Conservation (phyloP, 75 land plant genomes). For the Sequoiadendron giganteum region DNA sequence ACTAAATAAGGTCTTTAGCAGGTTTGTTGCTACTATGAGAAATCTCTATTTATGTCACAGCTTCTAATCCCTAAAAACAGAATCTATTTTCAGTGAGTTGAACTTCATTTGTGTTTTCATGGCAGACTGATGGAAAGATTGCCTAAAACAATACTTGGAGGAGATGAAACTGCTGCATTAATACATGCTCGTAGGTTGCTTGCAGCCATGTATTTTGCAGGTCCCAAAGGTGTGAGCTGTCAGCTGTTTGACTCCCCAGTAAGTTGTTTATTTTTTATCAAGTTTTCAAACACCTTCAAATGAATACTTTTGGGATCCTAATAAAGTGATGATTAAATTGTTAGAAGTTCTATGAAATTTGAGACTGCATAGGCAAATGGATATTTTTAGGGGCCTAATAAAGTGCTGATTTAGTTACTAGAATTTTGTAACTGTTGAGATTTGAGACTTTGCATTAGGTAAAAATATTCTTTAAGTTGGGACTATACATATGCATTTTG, state of each 20-base stretch:
- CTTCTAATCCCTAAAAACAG: background rate
- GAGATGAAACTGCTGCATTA: conserved; percentile 54
- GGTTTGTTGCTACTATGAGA: conserved; percentile 20
- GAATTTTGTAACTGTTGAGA: background rate
- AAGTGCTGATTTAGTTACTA: background rate
- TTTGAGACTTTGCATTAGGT: background rate
- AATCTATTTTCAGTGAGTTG: background rate
- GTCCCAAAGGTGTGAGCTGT: conserved; percentile 68
- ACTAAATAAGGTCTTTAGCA: conserved; percentile 40
- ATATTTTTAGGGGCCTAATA: background rate
- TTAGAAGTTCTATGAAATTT: background rate
- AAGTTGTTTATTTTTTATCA: conserved; percentile 28
- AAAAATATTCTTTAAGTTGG: background rate
- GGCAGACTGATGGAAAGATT: conserved; percentile 77
- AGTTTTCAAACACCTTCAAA: background rate
- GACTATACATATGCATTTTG: background rate
- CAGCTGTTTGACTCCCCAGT: conserved; percentile 74
- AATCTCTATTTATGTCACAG: background rate
- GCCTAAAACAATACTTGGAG: conserved; percentile 68
- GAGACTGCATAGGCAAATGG: background rate
- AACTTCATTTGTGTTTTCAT: background rate
- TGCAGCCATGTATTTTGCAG: conserved; percentile 75
- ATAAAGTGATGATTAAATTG: background rate
- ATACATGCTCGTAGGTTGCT: conserved; percentile 69
- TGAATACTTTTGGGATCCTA: background rate